Evolutionary conservation across 2,329 filamentous ascomycete genomes (phyloP).

Genomic region (Elsinoe ampelina): DNA sequence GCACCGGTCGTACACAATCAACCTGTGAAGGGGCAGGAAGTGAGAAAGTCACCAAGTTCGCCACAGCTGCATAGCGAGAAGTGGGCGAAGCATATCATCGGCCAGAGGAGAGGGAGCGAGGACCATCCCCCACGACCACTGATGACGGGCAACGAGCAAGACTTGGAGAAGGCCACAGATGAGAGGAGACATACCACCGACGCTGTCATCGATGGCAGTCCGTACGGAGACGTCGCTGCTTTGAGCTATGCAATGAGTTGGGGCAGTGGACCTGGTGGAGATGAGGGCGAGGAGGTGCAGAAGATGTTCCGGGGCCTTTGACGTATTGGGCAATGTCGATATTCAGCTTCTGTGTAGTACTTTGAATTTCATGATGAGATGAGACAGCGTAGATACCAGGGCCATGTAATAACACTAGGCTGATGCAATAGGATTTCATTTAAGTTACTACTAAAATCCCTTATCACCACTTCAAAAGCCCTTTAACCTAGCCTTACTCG

Average conservation of each 20-base stretch:
- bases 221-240: not conserved
- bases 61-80: not conserved
- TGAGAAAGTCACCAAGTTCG: not conserved
- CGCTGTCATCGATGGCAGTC: not conserved
- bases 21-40: not conserved
- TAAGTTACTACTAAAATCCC: no score
- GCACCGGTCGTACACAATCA: not conserved
- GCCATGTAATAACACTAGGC: no score
- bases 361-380: not conserved
- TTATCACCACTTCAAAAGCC: no score
- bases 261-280: not conserved
- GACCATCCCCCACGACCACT: not conserved
- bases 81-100: not conserved
- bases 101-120: not conserved
- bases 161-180: not conserved
- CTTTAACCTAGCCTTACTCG: no score
- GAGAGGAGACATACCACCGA: constrained; percentile 6
- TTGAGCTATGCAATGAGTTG: constrained; percentile 10
- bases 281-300: not conserved
- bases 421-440: no score
- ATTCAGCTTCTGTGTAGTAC: not conserved
- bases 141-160: not conserved
- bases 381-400: not conserved
- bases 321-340: not conserved
- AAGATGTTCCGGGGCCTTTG: not conserved